Evolutionary conservation across 345 rosid species (phyloP).

Genomic region (Gossypium rotundifolium): DNA sequence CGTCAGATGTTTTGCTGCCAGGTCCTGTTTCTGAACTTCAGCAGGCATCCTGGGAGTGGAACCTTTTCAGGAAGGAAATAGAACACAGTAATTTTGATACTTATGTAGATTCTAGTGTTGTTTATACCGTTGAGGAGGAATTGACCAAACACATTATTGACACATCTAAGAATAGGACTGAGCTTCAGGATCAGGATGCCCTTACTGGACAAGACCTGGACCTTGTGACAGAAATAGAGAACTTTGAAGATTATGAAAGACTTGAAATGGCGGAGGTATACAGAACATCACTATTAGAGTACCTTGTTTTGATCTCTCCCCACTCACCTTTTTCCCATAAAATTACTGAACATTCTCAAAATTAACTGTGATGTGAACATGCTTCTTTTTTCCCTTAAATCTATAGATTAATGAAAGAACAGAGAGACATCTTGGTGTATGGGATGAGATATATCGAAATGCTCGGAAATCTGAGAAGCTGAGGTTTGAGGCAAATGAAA

Average conservation of each 20-base stretch:
- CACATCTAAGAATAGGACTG: constrained; percentile 35
- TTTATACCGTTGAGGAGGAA: constrained; percentile 60
- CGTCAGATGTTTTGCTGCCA: constrained; percentile 75
- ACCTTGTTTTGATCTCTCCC: neutral
- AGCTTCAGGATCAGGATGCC: constrained; percentile 36
- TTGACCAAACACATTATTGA: constrained; percentile 33
- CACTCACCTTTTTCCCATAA: neutral
- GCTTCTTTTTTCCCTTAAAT: constrained; percentile 18
- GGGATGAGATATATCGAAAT: constrained; percentile 90
- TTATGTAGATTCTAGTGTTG: constrained; percentile 35
- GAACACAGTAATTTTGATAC: constrained; percentile 29
- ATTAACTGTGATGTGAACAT: constrained; percentile 18
- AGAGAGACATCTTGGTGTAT: constrained; percentile 56
- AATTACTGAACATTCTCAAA: neutral
- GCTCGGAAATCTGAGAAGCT: constrained; percentile 87
- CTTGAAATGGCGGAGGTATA: constrained; percentile 84
- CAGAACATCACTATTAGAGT: constrained; percentile 10
- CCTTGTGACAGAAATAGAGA: constrained; percentile 54
- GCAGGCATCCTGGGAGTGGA: constrained; percentile 71
- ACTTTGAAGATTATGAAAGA: constrained; percentile 64
- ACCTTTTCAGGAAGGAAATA: constrained; percentile 41
- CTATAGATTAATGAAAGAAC: constrained; percentile 85
- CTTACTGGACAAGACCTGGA: constrained; percentile 69
- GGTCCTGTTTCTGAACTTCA: constrained; percentile 51
- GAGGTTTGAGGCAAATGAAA: constrained; percentile 80